phyloP scores from a whole-genome alignment of 129 eudicot genomes.

The Lactuca saligna region DNA sequence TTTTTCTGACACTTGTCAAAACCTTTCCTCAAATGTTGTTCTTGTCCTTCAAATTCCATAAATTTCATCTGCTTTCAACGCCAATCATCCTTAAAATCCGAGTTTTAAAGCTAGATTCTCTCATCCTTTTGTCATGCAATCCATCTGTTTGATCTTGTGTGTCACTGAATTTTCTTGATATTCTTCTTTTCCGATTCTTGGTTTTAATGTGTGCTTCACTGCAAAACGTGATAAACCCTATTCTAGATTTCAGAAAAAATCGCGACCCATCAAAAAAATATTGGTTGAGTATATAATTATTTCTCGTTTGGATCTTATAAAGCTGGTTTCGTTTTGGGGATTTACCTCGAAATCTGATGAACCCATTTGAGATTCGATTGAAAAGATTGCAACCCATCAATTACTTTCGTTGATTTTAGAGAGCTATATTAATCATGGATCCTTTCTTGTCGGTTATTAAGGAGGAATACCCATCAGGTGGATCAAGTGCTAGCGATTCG shows the following conservation, averaged over 20 bases:
- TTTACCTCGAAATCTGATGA: constrained; percentile 15
- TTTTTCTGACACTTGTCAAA: constrained; percentile 11
- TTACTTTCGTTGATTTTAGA: constrained; percentile 1
- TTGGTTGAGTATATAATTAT: not conserved
- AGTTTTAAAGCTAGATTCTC: not conserved
- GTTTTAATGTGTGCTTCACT: no score
- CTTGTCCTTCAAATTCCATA: constrained; percentile 16
- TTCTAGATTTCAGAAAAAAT: no score
- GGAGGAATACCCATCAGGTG: constrained; percentile 48
- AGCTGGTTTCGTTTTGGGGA: constrained; percentile 7
- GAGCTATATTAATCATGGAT: constrained; percentile 37
- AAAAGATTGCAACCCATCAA: constrained; percentile 19
- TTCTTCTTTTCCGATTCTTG: not conserved
- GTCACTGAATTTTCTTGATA: not conserved
- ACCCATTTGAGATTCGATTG: constrained; percentile 20
- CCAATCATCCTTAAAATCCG: not conserved
- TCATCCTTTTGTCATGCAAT: not conserved
- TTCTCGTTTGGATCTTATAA: not conserved
- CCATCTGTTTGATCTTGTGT: no score
- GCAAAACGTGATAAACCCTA: no score
- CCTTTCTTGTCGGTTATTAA: constrained; percentile 43
- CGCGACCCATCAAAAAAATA: no score
- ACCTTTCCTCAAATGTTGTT: constrained; percentile 17
- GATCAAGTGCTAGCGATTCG: no score
- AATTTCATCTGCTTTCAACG: not conserved